These are phyloP conservation scores for Cryptococcus sp. DNA, from an alignment of 1,284 basidiomycete species.

Conservation along the genomic window DNA sequence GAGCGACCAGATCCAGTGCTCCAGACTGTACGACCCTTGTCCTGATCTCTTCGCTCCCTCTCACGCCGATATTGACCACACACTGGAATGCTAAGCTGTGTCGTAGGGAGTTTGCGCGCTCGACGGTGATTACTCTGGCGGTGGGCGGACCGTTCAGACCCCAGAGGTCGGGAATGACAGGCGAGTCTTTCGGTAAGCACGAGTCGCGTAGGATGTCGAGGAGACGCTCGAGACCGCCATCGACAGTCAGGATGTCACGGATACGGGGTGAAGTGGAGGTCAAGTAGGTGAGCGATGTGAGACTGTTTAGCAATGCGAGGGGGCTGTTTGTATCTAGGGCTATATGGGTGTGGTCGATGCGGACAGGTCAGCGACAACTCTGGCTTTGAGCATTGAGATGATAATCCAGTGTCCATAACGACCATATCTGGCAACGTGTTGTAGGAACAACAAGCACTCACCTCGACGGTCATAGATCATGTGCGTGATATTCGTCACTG, in stretches of 20 bases:
- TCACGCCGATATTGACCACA: conserved; percentile 95
- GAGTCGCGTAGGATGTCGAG: conserved; percentile 90
- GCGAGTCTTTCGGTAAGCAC: conserved; percentile 53
- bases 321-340: conserved; percentile 91
- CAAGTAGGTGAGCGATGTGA: conserved; percentile 94
- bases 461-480: conserved; percentile 95
- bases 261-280: conserved; percentile 97
- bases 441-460: conserved; percentile 54
- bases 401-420: neutral
- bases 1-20: conserved; percentile 89
- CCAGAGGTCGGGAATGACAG: conserved; percentile 50
- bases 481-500: conserved; percentile 90
- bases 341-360: conserved; percentile 47
- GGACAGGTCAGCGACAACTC: neutral
- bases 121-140: conserved; percentile 58
- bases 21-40: conserved; percentile 95
- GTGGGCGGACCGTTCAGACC: conserved; percentile 53
- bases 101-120: conserved; percentile 80
- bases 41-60: conserved; percentile 90
- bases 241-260: conserved; percentile 95
- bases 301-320: conserved; percentile 92
- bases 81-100: conserved; percentile 95
- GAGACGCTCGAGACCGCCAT: conserved; percentile 94
- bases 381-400: neutral
- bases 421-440: too few species aligned